A percentile compares a stretch with the other conserved stretches of the same genome.
phyloP scores from a whole-genome alignment of 2,329 filamentous ascomycete species.

The Esteya vermicola region DNA sequence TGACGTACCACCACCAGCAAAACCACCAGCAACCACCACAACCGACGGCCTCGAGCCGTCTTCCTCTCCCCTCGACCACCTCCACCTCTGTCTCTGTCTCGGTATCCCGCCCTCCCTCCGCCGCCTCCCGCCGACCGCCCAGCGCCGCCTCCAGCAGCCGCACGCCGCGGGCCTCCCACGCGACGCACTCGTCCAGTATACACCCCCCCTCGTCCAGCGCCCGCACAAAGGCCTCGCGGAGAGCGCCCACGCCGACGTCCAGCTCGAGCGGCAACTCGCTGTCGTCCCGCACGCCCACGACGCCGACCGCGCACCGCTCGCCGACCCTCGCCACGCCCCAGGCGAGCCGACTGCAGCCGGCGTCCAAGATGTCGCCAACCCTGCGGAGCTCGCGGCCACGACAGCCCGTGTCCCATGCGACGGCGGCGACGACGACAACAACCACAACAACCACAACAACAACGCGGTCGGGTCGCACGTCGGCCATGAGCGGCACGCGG shows the following conservation, averaged over 20 bases:
- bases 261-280: too few relatives aligned
- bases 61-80: neutral
- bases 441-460: conserved; percentile 20
- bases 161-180: too few relatives aligned
- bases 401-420: conserved; percentile 62
- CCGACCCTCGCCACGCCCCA: neutral
- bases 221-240: too few relatives aligned
- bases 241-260: too few relatives aligned
- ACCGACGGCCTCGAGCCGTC: neutral
- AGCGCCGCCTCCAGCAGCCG: conserved; percentile 24
- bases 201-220: too few relatives aligned
- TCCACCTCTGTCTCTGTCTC: conserved; percentile 12
- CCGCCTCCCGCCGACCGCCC: conserved; percentile 24
- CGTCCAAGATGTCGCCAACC: conserved; percentile 61
- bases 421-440: too few relatives aligned
- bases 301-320: too few relatives aligned
- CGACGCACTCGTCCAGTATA: too few relatives aligned
- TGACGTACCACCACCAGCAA: conserved; percentile 1
- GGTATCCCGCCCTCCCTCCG: conserved; percentile 28
- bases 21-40: neutral
- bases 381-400: conserved; percentile 71
- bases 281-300: too few relatives aligned
- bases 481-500: conserved; percentile 7
- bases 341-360: conserved; percentile 30
- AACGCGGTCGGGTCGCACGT: neutral